A percentile compares a stretch with the other conserved stretches of the same genome.
phyloP scores from a whole-genome alignment of 768 basidiomycete species.

The Naematelia aurantialba region DNA sequence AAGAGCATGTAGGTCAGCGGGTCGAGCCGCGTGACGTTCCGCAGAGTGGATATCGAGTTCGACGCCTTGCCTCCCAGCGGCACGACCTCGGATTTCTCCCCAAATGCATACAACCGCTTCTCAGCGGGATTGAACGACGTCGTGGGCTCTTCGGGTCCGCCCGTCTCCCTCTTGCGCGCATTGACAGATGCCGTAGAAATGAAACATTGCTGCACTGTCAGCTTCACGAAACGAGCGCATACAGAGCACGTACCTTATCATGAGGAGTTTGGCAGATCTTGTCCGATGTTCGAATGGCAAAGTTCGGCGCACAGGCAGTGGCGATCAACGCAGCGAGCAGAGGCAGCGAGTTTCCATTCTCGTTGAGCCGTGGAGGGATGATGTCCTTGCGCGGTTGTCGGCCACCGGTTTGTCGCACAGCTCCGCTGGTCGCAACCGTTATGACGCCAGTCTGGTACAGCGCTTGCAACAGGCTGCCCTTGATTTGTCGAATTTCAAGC shows the following conservation, averaged over 20 bases:
- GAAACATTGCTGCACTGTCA: conserved; percentile 58
- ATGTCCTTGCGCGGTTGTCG: too few species aligned
- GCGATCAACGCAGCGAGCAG: conserved; percentile 78
- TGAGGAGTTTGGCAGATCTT: conserved; percentile 64
- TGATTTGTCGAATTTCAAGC: conserved; percentile 73
- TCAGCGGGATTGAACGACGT: conserved; percentile 52
- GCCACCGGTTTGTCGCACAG: conserved; percentile 19
- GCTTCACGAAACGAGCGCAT: neutral
- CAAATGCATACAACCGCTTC: conserved; percentile 75
- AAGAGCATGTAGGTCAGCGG: conserved; percentile 87
- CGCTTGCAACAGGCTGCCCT: conserved; percentile 69
- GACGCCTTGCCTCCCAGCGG: conserved; percentile 52
- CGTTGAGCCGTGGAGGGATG: conserved; percentile 46
- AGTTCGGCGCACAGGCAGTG: conserved; percentile 83
- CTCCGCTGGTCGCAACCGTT: conserved; percentile 70
- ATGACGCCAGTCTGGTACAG: conserved; percentile 78
- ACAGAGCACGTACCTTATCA: conserved; percentile 65
- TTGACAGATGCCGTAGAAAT: conserved; percentile 88
- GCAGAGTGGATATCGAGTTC: conserved; percentile 63
- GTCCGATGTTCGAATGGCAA: conserved; percentile 71
- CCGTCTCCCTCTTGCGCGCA: conserved; percentile 59
- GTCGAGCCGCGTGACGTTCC: conserved; percentile 78
- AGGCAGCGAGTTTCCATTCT: conserved; percentile 55
- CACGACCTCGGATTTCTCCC: conserved; percentile 77
- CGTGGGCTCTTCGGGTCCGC: conserved; percentile 38